Percentiles rank a stretch among this genome's conserved stretches.
Conservation (phyloP, 1,139 yeast species). For the Lodderomyces orthopsilosis region DNA sequence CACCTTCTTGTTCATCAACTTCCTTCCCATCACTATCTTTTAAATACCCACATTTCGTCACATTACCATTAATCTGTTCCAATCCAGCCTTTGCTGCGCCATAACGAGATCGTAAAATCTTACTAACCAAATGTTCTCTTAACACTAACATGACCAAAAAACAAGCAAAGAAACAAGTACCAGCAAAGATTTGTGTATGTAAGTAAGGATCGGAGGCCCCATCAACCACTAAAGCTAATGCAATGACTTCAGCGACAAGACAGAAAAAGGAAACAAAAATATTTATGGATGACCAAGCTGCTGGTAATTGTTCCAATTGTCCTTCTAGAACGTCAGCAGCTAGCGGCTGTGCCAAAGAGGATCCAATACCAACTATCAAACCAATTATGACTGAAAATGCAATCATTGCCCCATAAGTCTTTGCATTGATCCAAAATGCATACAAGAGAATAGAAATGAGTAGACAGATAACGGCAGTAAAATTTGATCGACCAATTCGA, state of each 20-base stretch:
- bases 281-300: constrained; percentile 61
- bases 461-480: constrained; percentile 34
- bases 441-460: constrained; percentile 35
- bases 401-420: constrained; percentile 47
- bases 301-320: constrained; percentile 43
- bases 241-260: constrained; percentile 51
- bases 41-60: constrained; percentile 12
- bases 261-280: constrained; percentile 43
- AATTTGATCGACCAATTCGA: constrained; percentile 54
- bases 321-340: constrained; percentile 53
- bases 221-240: constrained; percentile 37
- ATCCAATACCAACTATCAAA: constrained; percentile 57
- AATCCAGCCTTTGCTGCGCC: constrained; percentile 11
- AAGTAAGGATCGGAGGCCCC: constrained; percentile 43
- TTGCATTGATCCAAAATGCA: constrained; percentile 57
- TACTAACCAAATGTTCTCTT: constrained; percentile 30
- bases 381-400: constrained; percentile 57
- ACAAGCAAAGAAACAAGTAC: constrained; percentile 40
- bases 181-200: constrained; percentile 61
- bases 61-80: constrained; percentile 6
- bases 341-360: constrained; percentile 59
- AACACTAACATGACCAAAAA: constrained; percentile 27
- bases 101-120: constrained; percentile 15
- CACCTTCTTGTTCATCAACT: constrained; percentile 11
- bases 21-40: constrained; percentile 5